Evolutionary conservation across 2,329 filamentous ascomycete genomes (phyloP).

Genomic region (Alternaria novae-zelandiae): DNA sequence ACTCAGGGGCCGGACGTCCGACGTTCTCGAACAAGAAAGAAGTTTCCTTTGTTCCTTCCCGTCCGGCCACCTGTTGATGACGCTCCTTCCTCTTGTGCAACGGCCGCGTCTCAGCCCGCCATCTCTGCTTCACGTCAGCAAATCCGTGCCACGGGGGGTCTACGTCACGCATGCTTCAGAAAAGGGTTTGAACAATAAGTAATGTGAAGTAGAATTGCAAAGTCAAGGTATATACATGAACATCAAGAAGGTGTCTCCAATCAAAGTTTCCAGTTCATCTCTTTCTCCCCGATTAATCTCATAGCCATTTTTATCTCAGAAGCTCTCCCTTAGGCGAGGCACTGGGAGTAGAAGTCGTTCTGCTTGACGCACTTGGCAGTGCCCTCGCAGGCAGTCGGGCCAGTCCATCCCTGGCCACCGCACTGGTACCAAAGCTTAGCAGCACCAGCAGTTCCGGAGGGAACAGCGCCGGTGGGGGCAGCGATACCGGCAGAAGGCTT

Average conservation of each 20-base stretch:
- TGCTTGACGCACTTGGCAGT: conserved; percentile 44
- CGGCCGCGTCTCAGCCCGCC: background rate
- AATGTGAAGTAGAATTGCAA: conserved; percentile 5
- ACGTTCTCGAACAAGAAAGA: background rate
- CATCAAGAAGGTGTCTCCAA: background rate
- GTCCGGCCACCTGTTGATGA: background rate
- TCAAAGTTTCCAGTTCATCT: background rate
- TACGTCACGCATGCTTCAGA: background rate
- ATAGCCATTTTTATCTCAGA: background rate
- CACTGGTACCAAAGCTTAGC: conserved; percentile 18
- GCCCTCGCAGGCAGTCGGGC: conserved; percentile 45
- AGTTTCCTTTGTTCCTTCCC: background rate
- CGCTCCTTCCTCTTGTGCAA: background rate
- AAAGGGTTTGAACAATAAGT: background rate
- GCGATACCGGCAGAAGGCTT: conserved; percentile 8
- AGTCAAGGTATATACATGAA: conserved; percentile 16
- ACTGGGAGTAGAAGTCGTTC: conserved; percentile 55
- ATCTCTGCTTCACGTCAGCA: background rate
- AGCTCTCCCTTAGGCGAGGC: conserved; percentile 19
- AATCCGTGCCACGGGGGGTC: background rate
- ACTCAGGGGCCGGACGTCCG: background rate
- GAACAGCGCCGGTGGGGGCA: conserved; percentile 35
- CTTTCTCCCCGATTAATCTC: background rate
- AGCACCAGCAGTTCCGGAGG: background rate
- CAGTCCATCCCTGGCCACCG: conserved; percentile 50